Base-by-base conservation (phyloP, 139 green algal genomes). In the Eudorina sp. region DNA sequence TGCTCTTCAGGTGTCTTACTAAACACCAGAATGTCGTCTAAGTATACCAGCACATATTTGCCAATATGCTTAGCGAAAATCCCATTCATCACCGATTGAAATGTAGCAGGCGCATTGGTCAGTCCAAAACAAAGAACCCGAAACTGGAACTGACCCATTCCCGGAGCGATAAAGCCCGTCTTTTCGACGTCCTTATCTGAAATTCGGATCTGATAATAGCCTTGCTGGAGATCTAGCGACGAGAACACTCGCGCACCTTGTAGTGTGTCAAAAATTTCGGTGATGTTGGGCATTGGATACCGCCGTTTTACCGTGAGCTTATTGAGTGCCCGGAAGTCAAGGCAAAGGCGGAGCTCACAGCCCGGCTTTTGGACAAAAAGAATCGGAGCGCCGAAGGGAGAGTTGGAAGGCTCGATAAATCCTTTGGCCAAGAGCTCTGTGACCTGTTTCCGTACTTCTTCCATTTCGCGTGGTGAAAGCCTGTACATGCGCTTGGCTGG, bases 31-130 rank as follows among this genome's bases (percentile, higher is more conserved):
- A n/a, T n/a, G n/a, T 97, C 95, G 89, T 96, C 94, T 3, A 96
- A 51, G 76, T 96, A 97, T 6, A 95, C 84, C 0, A 94, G 40
- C 19, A 94, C 80, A 72, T 92, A 96, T 13, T 94, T 89, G 9
- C 78, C 66, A 1, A 94, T 5, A n/a, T 88, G 77, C 0, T 51
- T 5, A 6, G 3, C 0, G 69, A 96, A 88, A 3, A 93, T 80
- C 0, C 74, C 27, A 48, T 94, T 92, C 90, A 96, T 94, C 5
- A 90, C 11, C 29, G 36, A 19, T 43, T 93, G 88, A 68, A 95
- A 97, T 19, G 86, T 90, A 7, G 89, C 58, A 5, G 92, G 93
- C 3, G 93, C 93, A 72, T 96, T 95, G 25, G 70, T 86, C 19
- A 96, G 80, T 3, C 94, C 91, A 60, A 95, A 90, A 36, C 48